Percentiles rank a stretch among this genome's conserved stretches.
Conservation (phyloP, 2,329 filamentous ascomycete species). For the Endoconidiophora laricicola region DNA sequence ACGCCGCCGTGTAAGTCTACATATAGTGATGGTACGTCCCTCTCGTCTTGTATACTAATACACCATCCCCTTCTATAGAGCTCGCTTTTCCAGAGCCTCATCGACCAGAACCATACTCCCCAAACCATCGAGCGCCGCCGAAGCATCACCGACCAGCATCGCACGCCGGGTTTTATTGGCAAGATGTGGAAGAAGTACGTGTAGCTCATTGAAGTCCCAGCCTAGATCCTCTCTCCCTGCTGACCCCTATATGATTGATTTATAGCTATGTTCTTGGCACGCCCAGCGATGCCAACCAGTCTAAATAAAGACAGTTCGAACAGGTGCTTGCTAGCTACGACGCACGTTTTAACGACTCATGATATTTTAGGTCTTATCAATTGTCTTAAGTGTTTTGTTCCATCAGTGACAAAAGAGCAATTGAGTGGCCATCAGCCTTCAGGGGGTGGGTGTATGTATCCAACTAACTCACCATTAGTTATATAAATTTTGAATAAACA, state of each 20-base stretch:
- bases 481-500: too few relatives aligned
- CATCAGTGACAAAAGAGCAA: too few relatives aligned
- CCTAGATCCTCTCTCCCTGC: neutral
- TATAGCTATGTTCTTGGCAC: slow-evolving; percentile 20
- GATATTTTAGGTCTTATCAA: too few relatives aligned
- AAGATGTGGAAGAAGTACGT: slow-evolving; percentile 41
- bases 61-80: neutral
- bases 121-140: slow-evolving; percentile 32
- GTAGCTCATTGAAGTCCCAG: neutral
- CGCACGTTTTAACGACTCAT: neutral
- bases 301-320: slow-evolving; percentile 15
- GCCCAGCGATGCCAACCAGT: slow-evolving; percentile 17
- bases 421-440: too few relatives aligned
- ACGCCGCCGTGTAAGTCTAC: slow-evolving; percentile 7
- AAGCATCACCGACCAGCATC: slow-evolving; percentile 37
- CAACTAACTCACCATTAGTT: too few relatives aligned
- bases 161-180: slow-evolving; percentile 32
- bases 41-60: neutral
- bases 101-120: slow-evolving; percentile 32
- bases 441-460: too few relatives aligned
- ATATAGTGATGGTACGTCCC: too few relatives aligned
- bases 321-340: slow-evolving; percentile 6
- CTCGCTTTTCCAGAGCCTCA: slow-evolving; percentile 30
- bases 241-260: slow-evolving; percentile 6
- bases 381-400: too few relatives aligned